A percentile compares a stretch with the other conserved stretches of the same genome.
Evolutionary conservation across 2,329 filamentous ascomycete genomes (phyloP).

Genomic region (Drechslera avenae): DNA sequence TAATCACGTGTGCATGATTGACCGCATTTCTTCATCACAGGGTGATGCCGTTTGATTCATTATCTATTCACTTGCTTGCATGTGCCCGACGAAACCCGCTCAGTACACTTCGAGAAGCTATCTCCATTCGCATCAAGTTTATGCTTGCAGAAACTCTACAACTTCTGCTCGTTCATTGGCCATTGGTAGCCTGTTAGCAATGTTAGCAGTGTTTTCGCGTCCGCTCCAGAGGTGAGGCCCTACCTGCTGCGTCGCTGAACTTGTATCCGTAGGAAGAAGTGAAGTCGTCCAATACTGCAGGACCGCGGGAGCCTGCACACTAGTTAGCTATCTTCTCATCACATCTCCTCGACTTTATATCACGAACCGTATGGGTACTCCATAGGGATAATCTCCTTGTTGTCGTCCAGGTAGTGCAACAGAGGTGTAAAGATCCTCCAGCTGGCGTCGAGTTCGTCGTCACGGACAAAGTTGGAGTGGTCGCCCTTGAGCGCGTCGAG

Average conservation of each 20-base stretch:
- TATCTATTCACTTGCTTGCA: conserved; percentile 17
- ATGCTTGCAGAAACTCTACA: conserved; percentile 30
- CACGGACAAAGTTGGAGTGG: conserved; percentile 86
- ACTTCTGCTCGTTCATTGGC: conserved; percentile 48
- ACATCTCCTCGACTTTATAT: conserved; percentile 3
- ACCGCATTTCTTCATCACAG: no score
- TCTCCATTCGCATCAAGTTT: conserved; percentile 16
- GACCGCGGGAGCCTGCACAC: conserved; percentile 85
- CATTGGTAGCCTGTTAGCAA: conserved; percentile 45
- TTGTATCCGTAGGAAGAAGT: conserved; percentile 98
- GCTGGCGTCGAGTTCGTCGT: conserved; percentile 84
- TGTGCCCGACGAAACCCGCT: conserved; percentile 3
- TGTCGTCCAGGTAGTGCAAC: conserved; percentile 96
- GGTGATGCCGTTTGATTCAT: conserved; percentile 13
- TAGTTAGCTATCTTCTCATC: conserved; percentile 24
- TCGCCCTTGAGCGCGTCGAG: conserved; percentile 98
- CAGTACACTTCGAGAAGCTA: conserved; percentile 11
- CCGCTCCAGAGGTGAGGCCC: conserved; percentile 19
- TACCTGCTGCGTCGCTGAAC: conserved; percentile 91
- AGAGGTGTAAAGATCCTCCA: conserved; percentile 99
- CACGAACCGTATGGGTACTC: conserved; percentile 95
- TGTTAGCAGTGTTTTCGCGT: conserved; percentile 23
- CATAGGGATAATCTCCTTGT: conserved; percentile 99
- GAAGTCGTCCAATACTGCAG: conserved; percentile 96
- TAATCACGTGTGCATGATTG: not conserved